Base-by-base conservation (phyloP, 176 grass and related monocot species). In the Alloteropsis semialata region DNA sequence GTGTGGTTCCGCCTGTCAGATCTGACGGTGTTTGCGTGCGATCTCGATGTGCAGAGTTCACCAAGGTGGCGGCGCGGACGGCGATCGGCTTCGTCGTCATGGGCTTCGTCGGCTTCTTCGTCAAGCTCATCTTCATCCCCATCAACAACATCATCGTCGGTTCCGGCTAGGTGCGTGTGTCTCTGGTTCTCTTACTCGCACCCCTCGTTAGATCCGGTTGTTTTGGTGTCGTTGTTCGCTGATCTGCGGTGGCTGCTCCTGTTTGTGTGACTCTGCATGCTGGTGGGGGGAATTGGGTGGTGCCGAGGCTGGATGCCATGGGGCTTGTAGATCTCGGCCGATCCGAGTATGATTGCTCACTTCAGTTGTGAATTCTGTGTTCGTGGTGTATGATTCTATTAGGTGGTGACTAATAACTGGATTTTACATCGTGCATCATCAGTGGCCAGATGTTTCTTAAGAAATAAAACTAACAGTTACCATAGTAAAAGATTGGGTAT, bases 81-180 rank as follows among this genome's bases (percentile, higher is more conserved):
- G 93, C 88, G 50, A 89, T 93, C 24, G 91, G 91, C 46, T 91
- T 91, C 79, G 86, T 96, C 42, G 94, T 91, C 80, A 93, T 96
- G 94, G 91, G 91, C 0, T 96, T 96, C 86, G 94, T 93, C 2
- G 88, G 90, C 0, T 96, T 96, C 86, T 96, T 96, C 83, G 91
- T 96, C 67, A 93, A 93, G 76, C 83, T 93, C 49, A 93, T 96
- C 49, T 96, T 93, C 82, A 93, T 91, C 77, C 94, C 94, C 51
- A 96, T 96, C 83, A 93, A 96, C 88, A 93, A 96, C 80, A 93
- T 93, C 81, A 93, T 96, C 72, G 91, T 93, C 73, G 91, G 94
- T 72, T 96, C 94, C 82, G 88, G 87, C 69, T 97, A 93, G 92
- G 93, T 92, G 38, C 50, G 66, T 48, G 66, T 48, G 28, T 18